Conservation (phyloP, 345 rosid species). For the Lepidium aucheri region DNA sequence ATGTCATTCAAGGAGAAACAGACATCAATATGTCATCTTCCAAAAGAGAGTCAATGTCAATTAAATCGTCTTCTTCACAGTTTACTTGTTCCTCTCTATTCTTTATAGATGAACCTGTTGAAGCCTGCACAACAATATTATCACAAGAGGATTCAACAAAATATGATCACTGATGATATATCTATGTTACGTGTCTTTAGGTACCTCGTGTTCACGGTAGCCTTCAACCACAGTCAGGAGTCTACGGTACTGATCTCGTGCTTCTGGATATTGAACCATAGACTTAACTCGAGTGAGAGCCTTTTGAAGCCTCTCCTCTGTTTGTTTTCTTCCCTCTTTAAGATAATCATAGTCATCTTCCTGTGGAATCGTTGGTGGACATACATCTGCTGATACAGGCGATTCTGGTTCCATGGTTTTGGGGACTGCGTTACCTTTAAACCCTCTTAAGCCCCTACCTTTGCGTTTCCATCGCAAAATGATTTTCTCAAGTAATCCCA, state of each 20-base stretch:
- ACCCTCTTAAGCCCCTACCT: constrained; percentile 81
- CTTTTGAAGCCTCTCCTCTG: constrained; percentile 73
- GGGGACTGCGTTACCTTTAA: constrained; percentile 41
- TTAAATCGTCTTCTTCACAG: constrained; percentile 34
- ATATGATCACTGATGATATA: not conserved
- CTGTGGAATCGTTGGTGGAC: not conserved
- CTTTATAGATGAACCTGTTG: constrained; percentile 17
- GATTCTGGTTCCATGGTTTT: constrained; percentile 33
- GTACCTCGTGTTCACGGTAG: constrained; percentile 61
- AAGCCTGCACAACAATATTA: constrained; percentile 14
- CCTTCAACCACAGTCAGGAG: constrained; percentile 69
- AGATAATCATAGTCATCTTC: constrained; percentile 91
- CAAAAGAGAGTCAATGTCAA: constrained; percentile 59
- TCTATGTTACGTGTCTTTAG: not conserved
- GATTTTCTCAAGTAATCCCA: constrained; percentile 85
- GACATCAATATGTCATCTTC: constrained; percentile 70
- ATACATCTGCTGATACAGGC: constrained; percentile 12
- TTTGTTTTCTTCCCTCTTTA: constrained; percentile 82
- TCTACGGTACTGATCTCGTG: constrained; percentile 81
- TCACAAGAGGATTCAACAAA: not conserved
- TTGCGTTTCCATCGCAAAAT: constrained; percentile 91
- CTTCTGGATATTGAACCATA: constrained; percentile 86
- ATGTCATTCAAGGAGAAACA: constrained; percentile 37
- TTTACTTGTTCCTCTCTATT: constrained; percentile 26
- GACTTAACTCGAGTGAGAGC: constrained; percentile 91